Evolutionary conservation across 306 rosid genomes (phyloP).

Genomic region (Mimosa pudica): DNA sequence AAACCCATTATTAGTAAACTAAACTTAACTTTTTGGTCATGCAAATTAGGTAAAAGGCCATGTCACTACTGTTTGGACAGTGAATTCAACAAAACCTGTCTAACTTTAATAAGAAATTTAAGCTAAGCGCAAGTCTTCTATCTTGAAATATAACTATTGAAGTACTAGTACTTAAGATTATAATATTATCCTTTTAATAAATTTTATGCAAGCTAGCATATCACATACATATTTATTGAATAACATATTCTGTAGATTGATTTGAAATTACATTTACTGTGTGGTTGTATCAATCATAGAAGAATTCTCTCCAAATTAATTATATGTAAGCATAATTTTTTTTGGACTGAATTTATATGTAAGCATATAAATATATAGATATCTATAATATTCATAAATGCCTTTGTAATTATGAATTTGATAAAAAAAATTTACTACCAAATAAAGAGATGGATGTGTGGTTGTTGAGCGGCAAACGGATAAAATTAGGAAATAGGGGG

Average conservation of each 20-base stretch:
- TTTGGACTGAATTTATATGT: no score
- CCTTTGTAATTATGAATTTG: not conserved
- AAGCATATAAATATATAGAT: not conserved
- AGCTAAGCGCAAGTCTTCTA: not conserved
- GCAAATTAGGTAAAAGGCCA: not conserved
- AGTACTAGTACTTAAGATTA: no score
- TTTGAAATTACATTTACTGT: not conserved
- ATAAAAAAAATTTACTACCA: not conserved
- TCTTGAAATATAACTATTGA: not conserved
- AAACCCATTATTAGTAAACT: conserved; percentile 1
- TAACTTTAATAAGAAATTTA: not conserved
- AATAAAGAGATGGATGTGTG: not conserved
- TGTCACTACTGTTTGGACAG: conserved; percentile 6
- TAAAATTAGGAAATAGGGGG: not conserved
- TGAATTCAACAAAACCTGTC: not conserved
- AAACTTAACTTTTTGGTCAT: not conserved
- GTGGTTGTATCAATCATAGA: not conserved
- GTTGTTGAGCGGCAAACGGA: not conserved
- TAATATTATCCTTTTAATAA: no score
- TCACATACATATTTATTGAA: not conserved
- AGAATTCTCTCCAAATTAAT: not conserved
- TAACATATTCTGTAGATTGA: not conserved
- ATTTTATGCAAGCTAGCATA: not conserved
- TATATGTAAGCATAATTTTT: not conserved
- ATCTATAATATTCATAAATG: not conserved